A percentile compares a stretch with the other conserved stretches of the same genome.
Evolutionary conservation across 441 rosid genomes (phyloP).

Genomic region (Euphorbia corollata): DNA sequence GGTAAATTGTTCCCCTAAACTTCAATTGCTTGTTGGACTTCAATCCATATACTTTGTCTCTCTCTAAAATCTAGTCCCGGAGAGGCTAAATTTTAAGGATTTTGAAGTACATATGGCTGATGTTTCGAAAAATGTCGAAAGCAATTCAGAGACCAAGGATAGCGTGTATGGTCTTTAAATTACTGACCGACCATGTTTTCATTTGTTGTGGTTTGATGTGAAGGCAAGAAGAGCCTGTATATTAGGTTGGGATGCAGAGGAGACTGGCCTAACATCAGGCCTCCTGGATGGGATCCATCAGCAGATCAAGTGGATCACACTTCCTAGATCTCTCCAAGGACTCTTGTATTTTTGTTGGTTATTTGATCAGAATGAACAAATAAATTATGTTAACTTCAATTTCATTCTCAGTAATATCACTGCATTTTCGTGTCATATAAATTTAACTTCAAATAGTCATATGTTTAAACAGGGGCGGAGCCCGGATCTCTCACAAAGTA

Average conservation of each 20-base stretch:
- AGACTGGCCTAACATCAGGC: conserved; percentile 82
- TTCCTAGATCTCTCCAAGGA: conserved; percentile 5
- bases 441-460: too few species aligned
- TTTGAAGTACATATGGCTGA: background rate
- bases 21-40: background rate
- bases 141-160: too few species aligned
- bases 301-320: conserved; percentile 23
- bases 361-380: too few species aligned
- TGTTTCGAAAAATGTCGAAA: too few species aligned
- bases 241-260: conserved; percentile 84
- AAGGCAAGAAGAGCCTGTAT: conserved; percentile 87
- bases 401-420: too few species aligned
- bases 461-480: too few species aligned
- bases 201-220: conserved; percentile 11
- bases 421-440: too few species aligned
- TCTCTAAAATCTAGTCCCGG: background rate
- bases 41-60: background rate
- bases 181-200: background rate
- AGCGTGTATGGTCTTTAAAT: background rate
- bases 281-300: conserved; percentile 80
- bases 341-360: background rate
- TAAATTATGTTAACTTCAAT: too few species aligned
- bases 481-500: too few species aligned
- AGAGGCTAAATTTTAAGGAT: background rate
- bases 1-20: background rate